A percentile compares a stretch with the other conserved stretches of the same genome.
Evolutionary conservation across 225 moss, liverwort and hornwort genomes (phyloP).

Genomic region (Climacium dendroides): DNA sequence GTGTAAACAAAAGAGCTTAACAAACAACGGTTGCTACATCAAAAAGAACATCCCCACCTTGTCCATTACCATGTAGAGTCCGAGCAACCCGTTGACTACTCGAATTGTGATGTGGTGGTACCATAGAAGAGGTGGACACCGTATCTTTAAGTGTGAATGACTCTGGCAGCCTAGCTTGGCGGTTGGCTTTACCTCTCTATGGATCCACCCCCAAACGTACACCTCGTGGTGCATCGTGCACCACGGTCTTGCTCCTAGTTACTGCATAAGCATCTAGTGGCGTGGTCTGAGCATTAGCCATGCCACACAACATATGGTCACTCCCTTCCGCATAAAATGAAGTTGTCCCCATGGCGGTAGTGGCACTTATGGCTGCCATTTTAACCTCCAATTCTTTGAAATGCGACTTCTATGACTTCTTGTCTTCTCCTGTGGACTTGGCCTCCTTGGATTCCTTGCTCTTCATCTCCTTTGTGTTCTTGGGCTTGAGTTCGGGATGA

Average conservation of each 20-base stretch:
- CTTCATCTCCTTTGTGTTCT: too few relatives aligned
- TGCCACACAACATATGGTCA: background rate
- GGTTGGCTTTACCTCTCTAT: background rate
- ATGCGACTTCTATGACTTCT: too few relatives aligned
- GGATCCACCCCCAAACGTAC: background rate
- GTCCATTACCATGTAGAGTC: accelerated
- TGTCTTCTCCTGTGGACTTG: too few relatives aligned
- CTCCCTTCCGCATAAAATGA: background rate
- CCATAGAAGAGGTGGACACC: background rate
- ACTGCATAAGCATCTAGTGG: background rate
- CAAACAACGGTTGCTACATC: background rate
- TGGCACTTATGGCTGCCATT: too few relatives aligned
- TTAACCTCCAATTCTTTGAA: too few relatives aligned
- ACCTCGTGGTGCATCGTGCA: too few relatives aligned
- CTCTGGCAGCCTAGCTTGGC: background rate
- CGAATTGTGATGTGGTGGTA: too few relatives aligned
- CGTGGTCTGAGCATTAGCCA: too few relatives aligned
- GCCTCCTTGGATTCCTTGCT: too few relatives aligned
- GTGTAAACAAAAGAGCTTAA: background rate
- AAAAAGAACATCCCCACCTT: background rate
- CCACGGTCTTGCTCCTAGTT: background rate
- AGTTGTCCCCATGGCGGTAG: too few relatives aligned
- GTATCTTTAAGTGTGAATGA: background rate
- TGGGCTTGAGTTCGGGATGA: too few relatives aligned
- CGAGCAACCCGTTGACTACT: too few relatives aligned